Base-by-base conservation (phyloP, 345 rosid genomes). In the Aquilaria yunnanensis region DNA sequence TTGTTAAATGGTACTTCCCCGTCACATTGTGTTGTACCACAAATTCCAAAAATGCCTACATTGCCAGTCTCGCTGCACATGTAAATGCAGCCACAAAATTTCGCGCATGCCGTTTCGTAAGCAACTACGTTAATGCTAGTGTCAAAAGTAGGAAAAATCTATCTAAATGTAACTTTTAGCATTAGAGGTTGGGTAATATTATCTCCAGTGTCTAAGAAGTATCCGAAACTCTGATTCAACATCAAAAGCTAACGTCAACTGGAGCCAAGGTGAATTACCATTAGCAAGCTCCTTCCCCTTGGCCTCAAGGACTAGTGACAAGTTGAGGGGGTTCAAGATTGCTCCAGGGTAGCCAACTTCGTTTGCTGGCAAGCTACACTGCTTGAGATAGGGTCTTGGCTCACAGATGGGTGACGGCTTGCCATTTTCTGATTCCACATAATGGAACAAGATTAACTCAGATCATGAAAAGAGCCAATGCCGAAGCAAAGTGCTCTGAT, bases 361-460 rank as follows among this genome's bases (percentile, higher is more conserved):
- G 46, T 85, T 49, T 1, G 91, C 89, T 49, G 98, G 94, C 81
- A 93, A 83, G 81, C 94, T 88, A 86, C 88, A 93, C 59, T 93
- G 98, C 87, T 90, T 93, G 72, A 65, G 78, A 93, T 93, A 9
- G 98, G 98, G 62, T 93, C 98, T 77, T 93, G 98, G 86, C 90
- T 90, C 46, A 93, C 97, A 70, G 94, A 60, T 12, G 16, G 16
- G 16, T 90, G 5, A 88, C 89, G 74, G 90, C 98, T 69, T 93
- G 96, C 98, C 98, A 90, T 66, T 97, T 71, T 80, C 98, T 81
- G 66, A 93, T 90, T 93, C 98, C 70, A 93, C 97, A 63, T 93
- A 93, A 69, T 93, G 98, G 77, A 93, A 93, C 77, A 93, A 63
- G 7, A 93, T 93, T 84, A 93, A 93, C 75, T 93, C 98, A 37